phyloP scores from a whole-genome alignment of 495 filamentous ascomycete species.

The Bathelium albidoporum region DNA sequence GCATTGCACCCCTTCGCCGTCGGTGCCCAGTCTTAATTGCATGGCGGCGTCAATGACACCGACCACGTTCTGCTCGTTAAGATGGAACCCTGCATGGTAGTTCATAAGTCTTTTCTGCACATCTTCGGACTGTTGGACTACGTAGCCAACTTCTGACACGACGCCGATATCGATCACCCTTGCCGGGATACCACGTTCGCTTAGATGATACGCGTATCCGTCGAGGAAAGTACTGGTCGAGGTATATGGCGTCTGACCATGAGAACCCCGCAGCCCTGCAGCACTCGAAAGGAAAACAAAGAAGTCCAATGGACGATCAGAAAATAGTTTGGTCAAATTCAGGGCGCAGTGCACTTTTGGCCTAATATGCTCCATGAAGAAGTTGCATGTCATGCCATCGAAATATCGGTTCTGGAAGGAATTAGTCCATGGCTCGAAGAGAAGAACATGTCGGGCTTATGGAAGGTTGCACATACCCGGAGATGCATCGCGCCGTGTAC shows the following conservation, averaged over 20 bases:
- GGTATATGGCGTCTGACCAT: conserved; percentile 11
- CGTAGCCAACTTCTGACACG: conserved; percentile 10
- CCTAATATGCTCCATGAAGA: neutral
- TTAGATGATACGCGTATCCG: conserved; percentile 8
- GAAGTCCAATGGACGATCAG: conserved; percentile 10
- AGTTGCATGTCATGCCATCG: conserved; percentile 2
- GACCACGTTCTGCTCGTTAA: neutral
- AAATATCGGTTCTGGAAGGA: neutral
- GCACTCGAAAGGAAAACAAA: conserved; percentile 11
- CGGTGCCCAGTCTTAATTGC: neutral
- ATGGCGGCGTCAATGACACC: neutral
- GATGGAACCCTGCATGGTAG: neutral
- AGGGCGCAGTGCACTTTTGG: conserved; percentile 12
- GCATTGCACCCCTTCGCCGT: neutral
- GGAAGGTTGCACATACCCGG: neutral
- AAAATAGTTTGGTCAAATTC: conserved; percentile 6
- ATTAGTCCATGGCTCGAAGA: neutral
- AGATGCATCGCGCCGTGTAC: conserved; percentile 12
- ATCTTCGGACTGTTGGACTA: neutral
- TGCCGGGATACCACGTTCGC: conserved; percentile 5
- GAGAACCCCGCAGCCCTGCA: conserved; percentile 5
- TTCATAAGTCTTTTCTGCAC: neutral
- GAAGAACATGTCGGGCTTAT: neutral
- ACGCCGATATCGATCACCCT: conserved; percentile 9
- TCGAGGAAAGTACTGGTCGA: conserved; percentile 11